These are phyloP conservation scores for Trypanosoma vivax DNA, from an alignment of 208 protist species.

Conservation along the genomic window DNA sequence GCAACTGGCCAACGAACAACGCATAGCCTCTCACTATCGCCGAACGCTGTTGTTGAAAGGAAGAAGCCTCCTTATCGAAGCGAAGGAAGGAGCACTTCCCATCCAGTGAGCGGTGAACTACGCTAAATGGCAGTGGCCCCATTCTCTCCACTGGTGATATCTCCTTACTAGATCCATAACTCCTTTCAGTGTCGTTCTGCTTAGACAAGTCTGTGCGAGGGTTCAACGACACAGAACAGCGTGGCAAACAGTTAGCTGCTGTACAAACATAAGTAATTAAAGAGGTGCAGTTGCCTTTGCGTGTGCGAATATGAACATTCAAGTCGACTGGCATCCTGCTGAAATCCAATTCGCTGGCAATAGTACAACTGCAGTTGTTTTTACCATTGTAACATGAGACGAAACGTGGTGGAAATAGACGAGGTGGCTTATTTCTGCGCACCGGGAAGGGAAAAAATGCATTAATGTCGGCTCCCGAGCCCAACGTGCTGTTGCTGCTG, in stretches of 20 bases:
- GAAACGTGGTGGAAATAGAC: no score
- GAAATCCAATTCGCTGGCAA: neutral
- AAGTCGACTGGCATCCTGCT: neutral
- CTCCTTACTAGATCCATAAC: no score
- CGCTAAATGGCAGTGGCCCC: conserved; percentile 27
- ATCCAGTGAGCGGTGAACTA: conserved; percentile 56
- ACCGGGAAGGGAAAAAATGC: no score
- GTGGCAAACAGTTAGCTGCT: neutral
- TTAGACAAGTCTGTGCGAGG: no score
- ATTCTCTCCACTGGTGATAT: neutral
- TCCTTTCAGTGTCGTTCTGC: no score
- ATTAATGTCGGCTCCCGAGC: no score
- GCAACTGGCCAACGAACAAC: conserved; percentile 82
- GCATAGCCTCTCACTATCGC: conserved; percentile 13
- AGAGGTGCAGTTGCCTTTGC: neutral
- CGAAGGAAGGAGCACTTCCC: conserved; percentile 68
- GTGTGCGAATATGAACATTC: neutral
- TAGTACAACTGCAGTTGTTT: no score
- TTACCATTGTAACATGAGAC: no score
- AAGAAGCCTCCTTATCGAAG: conserved; percentile 38
- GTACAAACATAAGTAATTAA: neutral
- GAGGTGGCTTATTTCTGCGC: no score
- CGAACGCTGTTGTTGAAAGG: conserved; percentile 12
- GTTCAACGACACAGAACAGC: no score
- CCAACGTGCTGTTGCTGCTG: no score